phyloP scores from a whole-genome alignment of 2,329 filamentous ascomycete species.

The Neopestalotiopsis sp. region DNA sequence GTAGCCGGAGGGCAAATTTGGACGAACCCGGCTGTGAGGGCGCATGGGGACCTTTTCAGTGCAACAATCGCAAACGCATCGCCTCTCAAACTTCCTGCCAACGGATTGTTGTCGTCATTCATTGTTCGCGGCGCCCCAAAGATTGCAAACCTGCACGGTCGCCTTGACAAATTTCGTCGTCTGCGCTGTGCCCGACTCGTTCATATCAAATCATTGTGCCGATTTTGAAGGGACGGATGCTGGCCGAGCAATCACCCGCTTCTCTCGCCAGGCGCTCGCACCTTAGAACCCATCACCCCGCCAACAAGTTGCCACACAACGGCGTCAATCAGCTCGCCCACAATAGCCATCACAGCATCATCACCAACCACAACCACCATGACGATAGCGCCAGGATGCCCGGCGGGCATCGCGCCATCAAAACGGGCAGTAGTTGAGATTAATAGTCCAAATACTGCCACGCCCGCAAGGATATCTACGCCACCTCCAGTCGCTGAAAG shows the following conservation, averaged over 20 bases:
- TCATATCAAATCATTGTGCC: neutral
- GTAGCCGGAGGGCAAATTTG: neutral
- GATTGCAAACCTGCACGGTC: neutral
- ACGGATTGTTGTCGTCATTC: neutral
- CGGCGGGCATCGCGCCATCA: slow-evolving; percentile 30
- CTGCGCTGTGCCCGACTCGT: neutral
- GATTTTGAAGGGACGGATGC: neutral
- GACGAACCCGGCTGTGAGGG: neutral
- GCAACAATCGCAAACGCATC: slow-evolving; percentile 7
- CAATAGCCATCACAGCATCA: neutral
- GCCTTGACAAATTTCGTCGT: neutral
- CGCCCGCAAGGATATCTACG: slow-evolving; percentile 45
- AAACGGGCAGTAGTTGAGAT: slow-evolving; percentile 40
- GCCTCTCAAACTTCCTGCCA: neutral
- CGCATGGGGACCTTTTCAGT: neutral
- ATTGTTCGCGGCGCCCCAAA: neutral
- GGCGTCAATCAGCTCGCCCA: neutral
- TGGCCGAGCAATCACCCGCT: neutral
- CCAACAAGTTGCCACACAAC: neutral
- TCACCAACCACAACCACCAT: slow-evolving; percentile 28
- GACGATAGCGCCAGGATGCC: slow-evolving; percentile 39
- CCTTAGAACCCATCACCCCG: slow-evolving; percentile 1
- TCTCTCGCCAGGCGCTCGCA: neutral
- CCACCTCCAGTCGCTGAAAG: slow-evolving; percentile 51
- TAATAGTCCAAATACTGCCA: slow-evolving; percentile 38